Evolutionary conservation across 164 flowering plant genomes (phyloP).

Genomic region (Kingdonia uniflora): DNA sequence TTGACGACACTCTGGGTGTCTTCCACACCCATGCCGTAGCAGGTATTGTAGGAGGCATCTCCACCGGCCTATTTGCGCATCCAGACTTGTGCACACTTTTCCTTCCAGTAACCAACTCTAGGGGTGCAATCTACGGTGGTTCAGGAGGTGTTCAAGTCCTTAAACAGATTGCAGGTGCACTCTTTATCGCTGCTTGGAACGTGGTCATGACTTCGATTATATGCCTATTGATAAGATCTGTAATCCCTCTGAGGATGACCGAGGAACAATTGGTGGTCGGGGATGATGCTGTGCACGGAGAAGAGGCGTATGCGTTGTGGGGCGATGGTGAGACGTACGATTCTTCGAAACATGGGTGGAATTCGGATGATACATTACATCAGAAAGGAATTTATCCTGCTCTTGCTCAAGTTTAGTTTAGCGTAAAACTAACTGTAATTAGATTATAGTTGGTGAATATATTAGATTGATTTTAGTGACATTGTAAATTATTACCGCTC

Average conservation of each 20-base stretch:
- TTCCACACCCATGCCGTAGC: constrained; percentile 58
- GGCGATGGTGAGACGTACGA: constrained; percentile 35
- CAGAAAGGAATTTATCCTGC: not conserved
- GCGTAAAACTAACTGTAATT: not conserved
- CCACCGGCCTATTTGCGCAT: constrained; percentile 36
- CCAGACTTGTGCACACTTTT: constrained; percentile 27
- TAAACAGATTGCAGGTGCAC: constrained; percentile 25
- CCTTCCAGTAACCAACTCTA: constrained; percentile 23
- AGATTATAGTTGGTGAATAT: no score
- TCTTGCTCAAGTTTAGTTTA: constrained; percentile 14
- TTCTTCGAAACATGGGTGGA: constrained; percentile 19
- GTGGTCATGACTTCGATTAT: constrained; percentile 23
- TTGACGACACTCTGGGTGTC: constrained; percentile 52
- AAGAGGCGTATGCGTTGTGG: constrained; percentile 37
- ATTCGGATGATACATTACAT: constrained; percentile 21
- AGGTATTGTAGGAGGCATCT: constrained; percentile 35
- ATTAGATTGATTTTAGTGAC: no score
- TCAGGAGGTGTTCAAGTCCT: constrained; percentile 23
- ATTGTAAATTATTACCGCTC: no score
- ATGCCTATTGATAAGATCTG: constrained; percentile 14
- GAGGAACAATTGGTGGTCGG: constrained; percentile 29
- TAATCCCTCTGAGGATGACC: constrained; percentile 31
- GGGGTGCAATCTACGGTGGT: constrained; percentile 27
- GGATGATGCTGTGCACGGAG: constrained; percentile 41
- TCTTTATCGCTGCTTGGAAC: constrained; percentile 31